Evolutionary conservation across 1,284 basidiomycete species (phyloP), one percentile per base, ranked within the genome.

Genomic region (Leccinum olivaceoglutinosum): DNA sequence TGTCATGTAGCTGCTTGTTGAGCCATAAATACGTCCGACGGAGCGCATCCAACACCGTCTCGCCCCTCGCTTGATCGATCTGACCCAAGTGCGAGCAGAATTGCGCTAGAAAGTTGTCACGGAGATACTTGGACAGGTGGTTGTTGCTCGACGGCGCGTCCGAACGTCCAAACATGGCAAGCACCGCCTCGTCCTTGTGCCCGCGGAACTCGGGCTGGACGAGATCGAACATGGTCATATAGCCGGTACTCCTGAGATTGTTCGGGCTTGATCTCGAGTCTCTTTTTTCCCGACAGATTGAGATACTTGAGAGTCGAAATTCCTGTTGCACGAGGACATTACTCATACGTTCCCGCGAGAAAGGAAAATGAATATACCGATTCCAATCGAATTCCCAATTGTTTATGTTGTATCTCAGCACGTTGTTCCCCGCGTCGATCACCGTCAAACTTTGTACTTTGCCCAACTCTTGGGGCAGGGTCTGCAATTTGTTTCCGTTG

Each of bases 331-430:
- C 46, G 36, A 64, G 34, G 41, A 39, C 60, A 60, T 63, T 62
- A 63, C 63, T 60, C 32, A 29, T 44, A 39, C 29, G 29, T 56
- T 66, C 10, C 29, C 3, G n/a, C 5, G 36, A 36, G 39, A 21
- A 51, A 41, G 3, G 12, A 34, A 12, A 34, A 9, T 1, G 63
- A 53, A 78, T 82, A 61, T 67, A 95, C 97, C 97, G 99, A 76
- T 99, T 99, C 96, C 96, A 99, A 78, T 99, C 97, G 77, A 96
- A 99, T 72, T 96, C 93, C 90, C 90, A 96, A 73, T 99, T 99
- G 71, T 94, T 92, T 68, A 98, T 96, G 74, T 99, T 99, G 78
- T 99, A 99, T 82, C 94, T 96, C 76, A 99, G 82, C 60, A 88
- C 78, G 74, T 99, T 99, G 75, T 91, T 96, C 7, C 96, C 96